A percentile compares a stretch with the other conserved stretches of the same genome.
Evolutionary conservation across 1,284 basidiomycete species (phyloP).

Genomic region (Sphagnurus paluster): DNA sequence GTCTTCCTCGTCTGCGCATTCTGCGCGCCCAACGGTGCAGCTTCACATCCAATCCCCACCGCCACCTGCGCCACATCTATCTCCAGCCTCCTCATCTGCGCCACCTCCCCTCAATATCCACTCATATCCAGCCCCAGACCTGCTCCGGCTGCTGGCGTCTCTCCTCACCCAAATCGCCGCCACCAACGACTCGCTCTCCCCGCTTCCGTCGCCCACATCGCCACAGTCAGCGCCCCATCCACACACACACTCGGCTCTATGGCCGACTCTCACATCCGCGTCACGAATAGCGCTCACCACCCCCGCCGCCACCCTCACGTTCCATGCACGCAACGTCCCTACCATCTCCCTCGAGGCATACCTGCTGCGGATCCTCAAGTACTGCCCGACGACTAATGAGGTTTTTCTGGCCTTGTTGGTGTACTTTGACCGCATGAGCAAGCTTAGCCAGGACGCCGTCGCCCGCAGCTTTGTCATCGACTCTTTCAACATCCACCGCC

Average conservation of each 20-base stretch:
- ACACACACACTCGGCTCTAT: conserved; percentile 46
- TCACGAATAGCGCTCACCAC: conserved; percentile 77
- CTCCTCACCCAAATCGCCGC: conserved; percentile 91
- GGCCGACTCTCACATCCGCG: conserved; percentile 74
- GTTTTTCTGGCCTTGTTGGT: conserved; percentile 94
- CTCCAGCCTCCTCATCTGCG: conserved; percentile 14
- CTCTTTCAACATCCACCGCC: conserved; percentile 93
- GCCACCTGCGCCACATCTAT: conserved; percentile 15
- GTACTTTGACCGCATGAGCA: conserved; percentile 94
- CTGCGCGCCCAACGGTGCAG: conserved; percentile 9
- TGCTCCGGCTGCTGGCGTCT: conserved; percentile 87
- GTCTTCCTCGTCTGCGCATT: conserved; percentile 6
- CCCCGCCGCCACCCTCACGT: conserved; percentile 84
- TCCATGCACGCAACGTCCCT: conserved; percentile 95
- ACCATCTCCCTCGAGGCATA: conserved; percentile 95
- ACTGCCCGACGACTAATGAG: conserved; percentile 98
- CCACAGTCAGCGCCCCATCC: conserved; percentile 23
- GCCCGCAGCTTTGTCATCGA: conserved; percentile 89
- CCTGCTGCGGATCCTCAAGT: conserved; percentile 93
- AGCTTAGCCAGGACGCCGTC: conserved; percentile 63
- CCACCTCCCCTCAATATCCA: conserved; percentile 49
- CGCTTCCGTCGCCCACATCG: conserved; percentile 24
- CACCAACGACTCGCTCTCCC: conserved; percentile 74
- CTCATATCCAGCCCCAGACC: conserved; percentile 63
- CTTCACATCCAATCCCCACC: conserved; percentile 9